Conservation (phyloP, 2,329 filamentous ascomycete species). For the Fusarium udum region DNA sequence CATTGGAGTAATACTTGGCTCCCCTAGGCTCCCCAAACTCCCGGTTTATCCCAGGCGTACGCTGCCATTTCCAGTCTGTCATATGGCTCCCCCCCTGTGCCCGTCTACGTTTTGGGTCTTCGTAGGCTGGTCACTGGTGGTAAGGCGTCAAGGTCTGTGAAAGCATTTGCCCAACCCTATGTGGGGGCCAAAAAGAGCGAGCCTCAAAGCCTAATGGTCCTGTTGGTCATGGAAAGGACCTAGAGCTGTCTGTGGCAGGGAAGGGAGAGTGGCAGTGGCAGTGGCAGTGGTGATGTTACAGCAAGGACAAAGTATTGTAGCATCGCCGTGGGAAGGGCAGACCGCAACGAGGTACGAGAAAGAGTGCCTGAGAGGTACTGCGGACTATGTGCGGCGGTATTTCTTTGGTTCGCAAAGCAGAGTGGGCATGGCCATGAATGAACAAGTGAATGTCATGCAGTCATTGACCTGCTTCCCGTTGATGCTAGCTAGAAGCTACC, state of each 20-base stretch:
- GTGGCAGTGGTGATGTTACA: slow-evolving; percentile 12
- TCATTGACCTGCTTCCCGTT: slow-evolving; percentile 31
- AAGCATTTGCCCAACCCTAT: slow-evolving; percentile 34
- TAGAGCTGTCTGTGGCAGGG: slow-evolving; percentile 25
- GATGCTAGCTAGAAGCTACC: slow-evolving; percentile 13
- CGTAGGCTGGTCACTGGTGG: slow-evolving; percentile 4
- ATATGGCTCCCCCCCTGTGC: slow-evolving; percentile 16
- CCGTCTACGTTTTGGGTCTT: slow-evolving; percentile 9
- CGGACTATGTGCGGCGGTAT: background rate
- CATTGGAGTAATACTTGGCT: slow-evolving; percentile 17
- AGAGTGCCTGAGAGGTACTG: background rate
- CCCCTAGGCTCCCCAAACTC: slow-evolving; percentile 20
- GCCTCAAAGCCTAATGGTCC: slow-evolving; percentile 22
- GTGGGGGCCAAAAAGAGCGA: slow-evolving; percentile 35
- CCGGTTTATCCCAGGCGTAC: slow-evolving; percentile 28
- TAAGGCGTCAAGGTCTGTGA: slow-evolving; percentile 35
- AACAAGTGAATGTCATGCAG: slow-evolving; percentile 39
- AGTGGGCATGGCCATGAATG: slow-evolving; percentile 25
- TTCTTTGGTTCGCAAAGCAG: background rate
- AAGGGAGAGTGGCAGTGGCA: slow-evolving; percentile 2
- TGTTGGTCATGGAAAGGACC: slow-evolving; percentile 34
- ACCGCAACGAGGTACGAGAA: slow-evolving; percentile 15
- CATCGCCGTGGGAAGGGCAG: slow-evolving; percentile 11
- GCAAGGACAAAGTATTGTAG: slow-evolving; percentile 17
- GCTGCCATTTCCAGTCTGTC: slow-evolving; percentile 26